Conservation (phyloP, 2,329 filamentous ascomycete genomes). For the Neocucurbitaria cava region DNA sequence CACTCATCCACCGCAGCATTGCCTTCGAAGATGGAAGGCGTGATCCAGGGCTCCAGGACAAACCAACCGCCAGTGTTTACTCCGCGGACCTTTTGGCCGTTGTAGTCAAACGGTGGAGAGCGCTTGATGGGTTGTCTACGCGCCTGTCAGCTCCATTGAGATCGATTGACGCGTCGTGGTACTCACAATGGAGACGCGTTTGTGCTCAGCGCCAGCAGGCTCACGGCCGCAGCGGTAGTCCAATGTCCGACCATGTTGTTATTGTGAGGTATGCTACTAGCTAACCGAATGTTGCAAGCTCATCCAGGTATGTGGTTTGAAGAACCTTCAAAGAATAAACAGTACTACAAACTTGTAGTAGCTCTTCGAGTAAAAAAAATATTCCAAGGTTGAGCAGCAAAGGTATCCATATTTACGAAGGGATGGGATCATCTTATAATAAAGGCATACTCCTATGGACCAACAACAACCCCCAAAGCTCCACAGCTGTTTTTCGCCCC, state of each 20-base stretch:
- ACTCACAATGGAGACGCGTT: constrained; percentile 42
- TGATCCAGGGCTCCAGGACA: constrained; percentile 70
- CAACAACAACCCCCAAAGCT: too few species aligned
- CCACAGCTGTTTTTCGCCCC: constrained; percentile 4
- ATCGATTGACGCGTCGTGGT: neutral
- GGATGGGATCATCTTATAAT: constrained; percentile 20
- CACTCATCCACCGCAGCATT: constrained; percentile 65
- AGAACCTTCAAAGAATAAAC: constrained; percentile 4
- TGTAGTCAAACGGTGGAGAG: constrained; percentile 60
- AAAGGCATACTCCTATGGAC: constrained; percentile 8
- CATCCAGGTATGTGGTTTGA: constrained; percentile 13
- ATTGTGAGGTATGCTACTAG: constrained; percentile 12
- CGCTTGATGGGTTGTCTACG: constrained; percentile 33
- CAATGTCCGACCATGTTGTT: constrained; percentile 38
- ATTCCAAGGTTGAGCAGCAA: constrained; percentile 6
- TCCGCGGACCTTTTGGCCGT: constrained; percentile 63
- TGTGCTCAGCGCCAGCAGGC: constrained; percentile 39
- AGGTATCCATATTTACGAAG: constrained; percentile 4
- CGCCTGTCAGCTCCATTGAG: neutral
- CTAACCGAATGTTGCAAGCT: constrained; percentile 10
- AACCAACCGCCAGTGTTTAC: constrained; percentile 73
- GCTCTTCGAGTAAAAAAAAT: constrained; percentile 15
- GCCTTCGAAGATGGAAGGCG: constrained; percentile 65
- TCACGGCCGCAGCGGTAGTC: constrained; percentile 31
- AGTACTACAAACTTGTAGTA: constrained; percentile 15